phyloP scores from a whole-genome alignment of 2,329 filamentous ascomycete species.

The Didymella segeticola region DNA sequence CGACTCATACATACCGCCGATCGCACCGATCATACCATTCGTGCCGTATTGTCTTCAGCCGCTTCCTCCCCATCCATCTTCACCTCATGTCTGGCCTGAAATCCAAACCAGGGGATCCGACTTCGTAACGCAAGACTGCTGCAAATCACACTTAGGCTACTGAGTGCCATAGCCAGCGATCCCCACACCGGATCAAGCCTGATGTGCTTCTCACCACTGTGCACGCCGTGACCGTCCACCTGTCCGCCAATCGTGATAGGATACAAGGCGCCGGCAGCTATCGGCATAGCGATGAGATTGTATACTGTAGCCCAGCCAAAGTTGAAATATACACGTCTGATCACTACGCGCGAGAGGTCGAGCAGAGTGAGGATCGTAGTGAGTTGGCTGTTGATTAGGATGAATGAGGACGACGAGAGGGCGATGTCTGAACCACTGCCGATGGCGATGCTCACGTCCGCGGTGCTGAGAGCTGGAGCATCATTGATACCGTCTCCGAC shows the following conservation, averaged over 20 bases:
- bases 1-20: neutral
- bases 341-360: conserved; percentile 73
- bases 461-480: conserved; percentile 77
- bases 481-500: conserved; percentile 90
- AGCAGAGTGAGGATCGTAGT: conserved; percentile 75
- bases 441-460: conserved; percentile 84
- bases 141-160: conserved; percentile 85
- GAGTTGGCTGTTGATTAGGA: conserved; percentile 76
- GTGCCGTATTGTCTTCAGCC: neutral
- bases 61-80: neutral
- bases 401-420: conserved; percentile 80
- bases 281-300: conserved; percentile 77
- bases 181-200: conserved; percentile 83
- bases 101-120: conserved; percentile 53
- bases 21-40: conserved; percentile 5
- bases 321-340: conserved; percentile 81
- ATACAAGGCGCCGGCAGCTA: conserved; percentile 82
- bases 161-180: conserved; percentile 88
- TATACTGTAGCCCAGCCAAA: conserved; percentile 87
- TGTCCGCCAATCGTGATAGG: conserved; percentile 58
- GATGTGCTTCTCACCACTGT: conserved; percentile 58
- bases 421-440: conserved; percentile 84
- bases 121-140: conserved; percentile 78
- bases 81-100: conserved; percentile 34
- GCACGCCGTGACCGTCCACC: conserved; percentile 54